These are phyloP conservation scores for Ilyonectria robusta DNA, from an alignment of 2,329 filamentous ascomycete genomes.

Conservation along the genomic window DNA sequence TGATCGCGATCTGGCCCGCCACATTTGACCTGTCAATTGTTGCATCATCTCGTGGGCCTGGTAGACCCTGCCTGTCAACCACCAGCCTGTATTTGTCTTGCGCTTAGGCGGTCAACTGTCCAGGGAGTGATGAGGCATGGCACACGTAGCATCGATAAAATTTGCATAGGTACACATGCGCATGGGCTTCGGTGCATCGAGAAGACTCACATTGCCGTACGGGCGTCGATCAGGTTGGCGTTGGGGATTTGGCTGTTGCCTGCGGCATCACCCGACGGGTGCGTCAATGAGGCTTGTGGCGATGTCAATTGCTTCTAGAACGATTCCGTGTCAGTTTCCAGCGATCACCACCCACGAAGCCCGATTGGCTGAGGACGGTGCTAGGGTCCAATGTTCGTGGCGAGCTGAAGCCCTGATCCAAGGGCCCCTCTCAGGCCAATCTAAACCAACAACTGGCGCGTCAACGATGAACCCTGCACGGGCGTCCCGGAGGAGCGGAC, in stretches of 20 bases:
- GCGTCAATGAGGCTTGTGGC: conserved; percentile 27
- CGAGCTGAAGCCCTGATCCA: conserved; percentile 1
- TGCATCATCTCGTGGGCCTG: not conserved
- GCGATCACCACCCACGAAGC: conserved; percentile 7
- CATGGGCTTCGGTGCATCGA: not conserved
- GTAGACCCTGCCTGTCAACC: not conserved
- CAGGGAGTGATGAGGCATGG: not conserved
- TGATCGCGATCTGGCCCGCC: not conserved
- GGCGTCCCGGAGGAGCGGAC: conserved; percentile 14
- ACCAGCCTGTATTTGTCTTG: not conserved
- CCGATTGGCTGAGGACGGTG: conserved; percentile 18
- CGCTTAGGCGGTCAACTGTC: not conserved
- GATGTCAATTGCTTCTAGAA: conserved; percentile 39
- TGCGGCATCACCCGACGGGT: conserved; percentile 34
- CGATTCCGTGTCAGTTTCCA: conserved; percentile 21
- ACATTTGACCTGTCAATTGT: not conserved
- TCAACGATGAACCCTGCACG: conserved; percentile 23
- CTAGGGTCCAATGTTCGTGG: conserved; percentile 3
- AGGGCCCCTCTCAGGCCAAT: not conserved
- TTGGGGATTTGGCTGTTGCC: not conserved
- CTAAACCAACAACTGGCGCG: not conserved
- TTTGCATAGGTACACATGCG: not conserved
- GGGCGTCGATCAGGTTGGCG: not conserved
- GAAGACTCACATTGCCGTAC: not conserved
- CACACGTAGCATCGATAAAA: not conserved